phyloP scores from a whole-genome alignment of 106 monocot genomes.

The Dendrobium nobile region DNA sequence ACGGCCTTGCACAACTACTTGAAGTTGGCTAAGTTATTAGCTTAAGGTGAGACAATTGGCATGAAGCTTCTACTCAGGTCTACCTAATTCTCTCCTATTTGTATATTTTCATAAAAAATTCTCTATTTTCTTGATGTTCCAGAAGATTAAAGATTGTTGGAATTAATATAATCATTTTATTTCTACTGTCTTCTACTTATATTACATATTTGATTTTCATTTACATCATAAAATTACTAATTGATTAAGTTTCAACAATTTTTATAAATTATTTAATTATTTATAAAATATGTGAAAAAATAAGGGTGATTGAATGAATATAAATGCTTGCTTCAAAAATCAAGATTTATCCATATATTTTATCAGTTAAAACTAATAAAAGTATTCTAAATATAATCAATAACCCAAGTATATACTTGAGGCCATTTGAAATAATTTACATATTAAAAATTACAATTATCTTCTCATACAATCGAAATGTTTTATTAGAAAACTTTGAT shows the following conservation, averaged over 20 bases:
- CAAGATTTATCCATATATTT: too few relatives aligned
- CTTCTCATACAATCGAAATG: too few relatives aligned
- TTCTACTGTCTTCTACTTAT: neutral
- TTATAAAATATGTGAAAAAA: neutral
- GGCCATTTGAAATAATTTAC: too few relatives aligned
- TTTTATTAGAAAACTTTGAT: too few relatives aligned
- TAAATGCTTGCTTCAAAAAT: neutral
- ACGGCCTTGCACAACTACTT: neutral
- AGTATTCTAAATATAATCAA: too few relatives aligned
- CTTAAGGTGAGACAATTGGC: neutral
- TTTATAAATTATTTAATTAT: neutral
- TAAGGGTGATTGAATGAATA: neutral
- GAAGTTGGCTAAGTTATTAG: neutral
- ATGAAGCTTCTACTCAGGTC: constrained; percentile 1
- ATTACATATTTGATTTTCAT: neutral
- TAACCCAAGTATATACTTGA: too few relatives aligned
- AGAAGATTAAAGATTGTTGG: neutral
- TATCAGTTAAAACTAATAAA: too few relatives aligned
- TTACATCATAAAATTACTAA: neutral
- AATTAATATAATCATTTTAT: neutral
- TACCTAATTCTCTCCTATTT: neutral
- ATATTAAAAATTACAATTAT: too few relatives aligned
- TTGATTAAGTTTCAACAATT: neutral
- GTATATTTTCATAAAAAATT: neutral
- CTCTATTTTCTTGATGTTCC: neutral